phyloP scores from a whole-genome alignment of 2,329 filamentous ascomycete genomes.

The Apiospora sp. region DNA sequence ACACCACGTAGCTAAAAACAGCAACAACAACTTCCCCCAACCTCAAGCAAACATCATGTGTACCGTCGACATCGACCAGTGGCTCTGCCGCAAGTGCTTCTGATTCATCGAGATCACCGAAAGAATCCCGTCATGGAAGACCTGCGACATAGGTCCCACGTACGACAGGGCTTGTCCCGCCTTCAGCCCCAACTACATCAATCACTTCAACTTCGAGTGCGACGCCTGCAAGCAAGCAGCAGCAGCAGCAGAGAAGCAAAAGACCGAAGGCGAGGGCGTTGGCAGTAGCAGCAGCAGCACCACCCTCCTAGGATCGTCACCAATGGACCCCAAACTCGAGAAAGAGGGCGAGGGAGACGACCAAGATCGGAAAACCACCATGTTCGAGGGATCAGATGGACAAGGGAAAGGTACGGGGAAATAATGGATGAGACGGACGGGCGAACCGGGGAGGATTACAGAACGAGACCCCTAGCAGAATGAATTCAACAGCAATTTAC shows the following conservation, averaged over 20 bases:
- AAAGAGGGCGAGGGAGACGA: too few relatives aligned
- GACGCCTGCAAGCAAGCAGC: not conserved
- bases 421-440: too few relatives aligned
- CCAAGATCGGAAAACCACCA: too few relatives aligned
- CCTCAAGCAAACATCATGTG: not conserved
- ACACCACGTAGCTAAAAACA: not conserved
- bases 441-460: too few relatives aligned
- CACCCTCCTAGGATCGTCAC: too few relatives aligned
- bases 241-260: too few relatives aligned
- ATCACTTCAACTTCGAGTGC: not conserved
- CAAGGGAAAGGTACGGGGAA: too few relatives aligned
- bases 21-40: not conserved
- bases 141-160: not conserved
- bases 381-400: too few relatives aligned
- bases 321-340: too few relatives aligned
- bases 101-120: not conserved
- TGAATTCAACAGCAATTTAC: too few relatives aligned
- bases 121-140: not conserved
- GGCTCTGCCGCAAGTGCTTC: not conserved
- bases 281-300: too few relatives aligned
- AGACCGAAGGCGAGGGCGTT: not conserved
- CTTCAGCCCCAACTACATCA: not conserved
- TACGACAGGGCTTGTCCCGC: not conserved
- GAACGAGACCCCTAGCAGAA: too few relatives aligned
- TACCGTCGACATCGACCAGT: not conserved